These are phyloP conservation scores for Neurospora tetraspora DNA, from an alignment of 495 filamentous ascomycete genomes.

Conservation along the genomic window DNA sequence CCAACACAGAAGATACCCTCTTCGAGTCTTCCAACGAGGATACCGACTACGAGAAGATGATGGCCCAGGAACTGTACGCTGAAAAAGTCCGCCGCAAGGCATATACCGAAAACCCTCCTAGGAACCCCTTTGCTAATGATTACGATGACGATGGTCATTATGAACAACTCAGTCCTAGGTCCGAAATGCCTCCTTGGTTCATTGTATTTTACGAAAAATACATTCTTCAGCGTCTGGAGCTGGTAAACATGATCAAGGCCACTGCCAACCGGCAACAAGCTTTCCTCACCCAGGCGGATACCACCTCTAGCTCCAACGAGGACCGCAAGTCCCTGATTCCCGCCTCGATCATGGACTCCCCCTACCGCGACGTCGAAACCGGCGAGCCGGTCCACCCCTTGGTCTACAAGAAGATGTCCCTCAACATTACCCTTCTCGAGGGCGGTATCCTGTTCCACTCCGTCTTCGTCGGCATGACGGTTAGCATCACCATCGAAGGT, in stretches of 20 bases:
- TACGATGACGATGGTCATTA: constrained; percentile 5
- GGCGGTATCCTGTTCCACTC: constrained; percentile 51
- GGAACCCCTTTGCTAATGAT: constrained; percentile 17
- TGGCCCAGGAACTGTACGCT: constrained; percentile 29
- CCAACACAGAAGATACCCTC: constrained; percentile 17
- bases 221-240: constrained; percentile 40
- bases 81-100: constrained; percentile 12
- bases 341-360: constrained; percentile 11
- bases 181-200: constrained; percentile 47
- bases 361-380: constrained; percentile 31
- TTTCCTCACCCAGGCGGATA: background rate
- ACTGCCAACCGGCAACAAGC: background rate
- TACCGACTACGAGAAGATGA: constrained; percentile 29
- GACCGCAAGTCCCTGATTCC: constrained; percentile 18
- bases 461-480: constrained; percentile 59
- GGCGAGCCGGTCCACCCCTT: constrained; percentile 31
- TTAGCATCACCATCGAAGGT: constrained; percentile 53
- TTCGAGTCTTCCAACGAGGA: constrained; percentile 22
- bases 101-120: background rate
- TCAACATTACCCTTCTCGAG: constrained; percentile 47
- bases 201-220: constrained; percentile 47
- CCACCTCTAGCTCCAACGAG: constrained; percentile 6
- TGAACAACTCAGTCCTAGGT: constrained; percentile 15
- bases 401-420: constrained; percentile 37
- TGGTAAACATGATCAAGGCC: constrained; percentile 35